These are phyloP conservation scores for Ascobolus immersus DNA, from an alignment of 495 filamentous ascomycete genomes.

Conservation along the genomic window DNA sequence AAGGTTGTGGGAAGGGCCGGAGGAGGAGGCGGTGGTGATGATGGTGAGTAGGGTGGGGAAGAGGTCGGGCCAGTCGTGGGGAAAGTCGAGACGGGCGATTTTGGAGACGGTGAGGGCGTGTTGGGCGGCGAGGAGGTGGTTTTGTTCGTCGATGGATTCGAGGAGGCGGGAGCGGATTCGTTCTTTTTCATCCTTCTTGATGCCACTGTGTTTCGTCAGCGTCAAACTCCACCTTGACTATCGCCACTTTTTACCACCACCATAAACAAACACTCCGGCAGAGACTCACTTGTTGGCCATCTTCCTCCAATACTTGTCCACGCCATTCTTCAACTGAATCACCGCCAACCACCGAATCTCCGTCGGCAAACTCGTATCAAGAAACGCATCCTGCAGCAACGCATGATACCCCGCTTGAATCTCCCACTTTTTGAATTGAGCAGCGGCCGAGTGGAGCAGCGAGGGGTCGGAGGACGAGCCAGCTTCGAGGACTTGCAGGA, in stretches of 20 bases:
- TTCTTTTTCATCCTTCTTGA: constrained; percentile 47
- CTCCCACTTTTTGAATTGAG: constrained; percentile 76
- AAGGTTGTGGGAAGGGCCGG: constrained; percentile 20
- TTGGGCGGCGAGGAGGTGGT: constrained; percentile 48
- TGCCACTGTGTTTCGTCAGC: constrained; percentile 27
- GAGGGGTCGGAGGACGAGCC: constrained; percentile 49
- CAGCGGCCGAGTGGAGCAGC: constrained; percentile 49
- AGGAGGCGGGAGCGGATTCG: constrained; percentile 48
- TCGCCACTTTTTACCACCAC: no score
- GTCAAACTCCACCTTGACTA: no score
- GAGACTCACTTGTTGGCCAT: constrained; percentile 32
- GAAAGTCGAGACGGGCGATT: constrained; percentile 69
- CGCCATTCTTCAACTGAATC: constrained; percentile 84
- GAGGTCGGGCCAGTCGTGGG: constrained; percentile 48
- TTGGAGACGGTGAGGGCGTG: constrained; percentile 74
- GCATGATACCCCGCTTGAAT: constrained; percentile 13
- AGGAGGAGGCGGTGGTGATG: constrained; percentile 29
- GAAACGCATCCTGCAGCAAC: constrained; percentile 36
- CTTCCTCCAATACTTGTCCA: constrained; percentile 80
- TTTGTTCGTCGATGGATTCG: constrained; percentile 44
- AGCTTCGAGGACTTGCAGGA: constrained; percentile 42
- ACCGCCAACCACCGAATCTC: constrained; percentile 69
- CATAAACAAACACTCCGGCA: no score
- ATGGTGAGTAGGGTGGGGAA: constrained; percentile 32
- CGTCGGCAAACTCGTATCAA: constrained; percentile 45